These are phyloP conservation scores for Symbiodinium natans DNA, from an alignment of 73 alveolate genomes.

Conservation along the genomic window DNA sequence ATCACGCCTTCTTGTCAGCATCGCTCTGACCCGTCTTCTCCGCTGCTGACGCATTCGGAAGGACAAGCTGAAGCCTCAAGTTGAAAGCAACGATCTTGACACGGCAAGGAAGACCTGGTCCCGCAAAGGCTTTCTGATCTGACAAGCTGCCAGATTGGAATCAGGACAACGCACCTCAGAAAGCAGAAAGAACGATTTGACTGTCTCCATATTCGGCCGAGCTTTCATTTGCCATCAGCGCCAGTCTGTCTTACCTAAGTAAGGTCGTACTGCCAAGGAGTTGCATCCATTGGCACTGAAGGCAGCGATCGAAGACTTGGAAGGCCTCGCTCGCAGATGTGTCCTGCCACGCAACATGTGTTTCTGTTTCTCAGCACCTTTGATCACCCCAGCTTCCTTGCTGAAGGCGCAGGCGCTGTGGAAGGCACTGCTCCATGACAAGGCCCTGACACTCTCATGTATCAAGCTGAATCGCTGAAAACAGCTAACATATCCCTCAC, in stretches of 20 bases:
- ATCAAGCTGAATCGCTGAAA: too few relatives aligned
- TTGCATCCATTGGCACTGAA: conserved; percentile 73
- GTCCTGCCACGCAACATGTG: background rate
- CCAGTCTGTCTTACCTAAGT: too few relatives aligned
- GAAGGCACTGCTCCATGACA: conserved; percentile 63
- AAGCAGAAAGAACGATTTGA: too few relatives aligned
- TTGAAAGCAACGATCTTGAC: too few relatives aligned
- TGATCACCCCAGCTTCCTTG: background rate
- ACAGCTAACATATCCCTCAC: too few relatives aligned
- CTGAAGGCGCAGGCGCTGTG: conserved; percentile 91
- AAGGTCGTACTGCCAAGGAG: too few relatives aligned
- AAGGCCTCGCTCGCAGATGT: background rate
- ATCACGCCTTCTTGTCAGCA: background rate
- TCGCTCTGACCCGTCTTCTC: background rate
- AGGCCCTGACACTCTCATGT: conserved; percentile 4
- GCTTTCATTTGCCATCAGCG: too few relatives aligned
- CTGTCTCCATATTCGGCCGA: too few relatives aligned
- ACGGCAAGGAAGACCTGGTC: too few relatives aligned
- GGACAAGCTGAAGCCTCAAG: background rate
- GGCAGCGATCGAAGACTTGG: conserved; percentile 77
- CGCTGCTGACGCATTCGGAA: background rate
- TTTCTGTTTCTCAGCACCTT: background rate
- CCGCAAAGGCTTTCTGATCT: too few relatives aligned
- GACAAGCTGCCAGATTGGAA: conserved; percentile 46
- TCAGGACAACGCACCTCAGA: conserved; percentile 42